Base-by-base conservation (phyloP, 345 rosid genomes). In the Salix koriyanagi region DNA sequence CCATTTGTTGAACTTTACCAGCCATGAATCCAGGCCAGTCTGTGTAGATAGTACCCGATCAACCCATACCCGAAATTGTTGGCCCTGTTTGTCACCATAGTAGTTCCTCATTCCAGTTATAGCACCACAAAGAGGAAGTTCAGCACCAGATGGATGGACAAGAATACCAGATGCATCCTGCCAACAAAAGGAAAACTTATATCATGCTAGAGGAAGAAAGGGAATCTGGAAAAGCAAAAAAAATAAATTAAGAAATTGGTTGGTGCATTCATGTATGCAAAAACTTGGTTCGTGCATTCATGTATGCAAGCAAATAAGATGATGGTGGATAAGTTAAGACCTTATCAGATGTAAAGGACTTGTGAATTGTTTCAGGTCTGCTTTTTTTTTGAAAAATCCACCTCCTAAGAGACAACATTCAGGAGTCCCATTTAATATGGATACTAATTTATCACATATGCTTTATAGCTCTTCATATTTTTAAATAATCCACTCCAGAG, bases 31-130 rank as follows among this genome's bases (percentile, higher is more conserved):
- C 13, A 90, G 70, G 79, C 87, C 85, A 65, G 91, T 83, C 65
- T 85, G 88, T 52, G 87, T 79, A 42, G 94, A 74, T 32, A 89
- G 69, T 25, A 94, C 90, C 72, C 79, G 87, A 84, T 96, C 99
- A 71, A 88, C 92, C 99, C 98, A 96, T 44, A 92, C 88, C 46
- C 90, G 85, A 79, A 87, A 96, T 30, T 67, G 81, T 86, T 90
- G 88, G 44, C 95, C 97, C 81, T 87, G 86, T 81, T 87, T 86
- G 84, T 96, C 99, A 73, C 98, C 97, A 73, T 92, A 86, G 81
- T 65, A 77, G 75, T 74, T 83, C 48, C 81, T 84, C 74, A 93
- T 34, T 84, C 82, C 86, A 67, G 82, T 84, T 74, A 91, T 68
- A 77, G 86, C 84, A 7, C 87, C 91, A 75, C 44, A 78, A 64